Percentiles rank a stretch among this genome's conserved stretches.
Evolutionary conservation across 208 protist species (phyloP).

Genomic region (Leishmania arabica): DNA sequence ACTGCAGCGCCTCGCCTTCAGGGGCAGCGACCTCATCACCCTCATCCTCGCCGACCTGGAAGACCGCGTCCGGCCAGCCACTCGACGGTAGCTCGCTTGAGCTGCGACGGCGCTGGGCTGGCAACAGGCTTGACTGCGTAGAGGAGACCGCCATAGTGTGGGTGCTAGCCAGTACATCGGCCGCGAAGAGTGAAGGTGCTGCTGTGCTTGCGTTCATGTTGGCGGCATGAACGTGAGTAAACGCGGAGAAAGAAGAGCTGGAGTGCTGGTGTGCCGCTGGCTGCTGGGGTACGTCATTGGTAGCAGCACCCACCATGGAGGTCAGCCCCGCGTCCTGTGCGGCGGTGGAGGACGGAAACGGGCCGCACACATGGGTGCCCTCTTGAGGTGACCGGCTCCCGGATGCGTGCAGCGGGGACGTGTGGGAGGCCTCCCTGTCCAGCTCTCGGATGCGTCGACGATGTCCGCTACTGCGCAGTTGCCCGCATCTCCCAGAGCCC

Average conservation of each 20-base stretch:
- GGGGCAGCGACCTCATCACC: background rate
- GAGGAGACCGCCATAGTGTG: constrained; percentile 19
- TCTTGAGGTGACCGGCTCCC: background rate
- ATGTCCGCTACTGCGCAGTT: background rate
- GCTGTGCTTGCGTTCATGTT: constrained; percentile 1
- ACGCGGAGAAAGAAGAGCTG: background rate
- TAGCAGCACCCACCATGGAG: background rate
- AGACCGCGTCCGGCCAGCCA: constrained; percentile 1
- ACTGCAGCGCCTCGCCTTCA: background rate
- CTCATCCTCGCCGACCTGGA: background rate
- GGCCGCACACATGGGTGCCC: no score
- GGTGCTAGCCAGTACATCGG: constrained; percentile 10
- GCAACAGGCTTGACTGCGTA: constrained; percentile 8
- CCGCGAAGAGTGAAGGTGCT: constrained; percentile 4
- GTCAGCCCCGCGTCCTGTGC: background rate
- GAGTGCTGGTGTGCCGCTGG: background rate
- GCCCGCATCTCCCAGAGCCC: background rate
- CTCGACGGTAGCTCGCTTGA: no score
- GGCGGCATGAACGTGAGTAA: constrained; percentile 4
- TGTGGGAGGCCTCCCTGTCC: background rate
- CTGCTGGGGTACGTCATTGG: background rate
- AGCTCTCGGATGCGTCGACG: background rate
- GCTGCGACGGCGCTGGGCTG: no score
- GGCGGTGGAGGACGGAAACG: background rate
- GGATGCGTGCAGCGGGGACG: background rate